A percentile compares a stretch with the other conserved stretches of the same genome.
phyloP scores from a whole-genome alignment of 345 rosid genomes.

The Acer campestre region DNA sequence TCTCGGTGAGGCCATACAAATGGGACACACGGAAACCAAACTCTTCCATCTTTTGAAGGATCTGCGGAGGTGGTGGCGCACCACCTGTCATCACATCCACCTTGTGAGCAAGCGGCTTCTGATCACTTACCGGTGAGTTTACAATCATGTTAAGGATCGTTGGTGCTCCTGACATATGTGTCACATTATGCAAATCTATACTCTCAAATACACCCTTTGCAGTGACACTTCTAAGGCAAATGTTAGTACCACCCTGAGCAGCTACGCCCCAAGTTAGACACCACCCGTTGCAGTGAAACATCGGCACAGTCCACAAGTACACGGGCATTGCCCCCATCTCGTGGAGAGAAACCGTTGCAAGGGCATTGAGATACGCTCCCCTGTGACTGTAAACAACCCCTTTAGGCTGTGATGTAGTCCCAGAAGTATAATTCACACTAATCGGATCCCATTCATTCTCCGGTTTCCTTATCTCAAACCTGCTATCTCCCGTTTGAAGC shows the following conservation, averaged over 20 bases:
- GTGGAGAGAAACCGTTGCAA: constrained; percentile 59
- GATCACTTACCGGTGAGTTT: constrained; percentile 45
- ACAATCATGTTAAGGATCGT: constrained; percentile 79
- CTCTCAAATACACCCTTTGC: constrained; percentile 59
- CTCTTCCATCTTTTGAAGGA: constrained; percentile 61
- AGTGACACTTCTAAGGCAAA: constrained; percentile 65
- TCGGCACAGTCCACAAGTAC: constrained; percentile 88
- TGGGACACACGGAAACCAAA: constrained; percentile 68
- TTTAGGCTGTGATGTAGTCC: constrained; percentile 83
- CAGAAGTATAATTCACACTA: constrained; percentile 80
- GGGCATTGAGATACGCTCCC: constrained; percentile 81
- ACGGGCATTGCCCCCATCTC: constrained; percentile 55
- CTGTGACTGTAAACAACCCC: constrained; percentile 89
- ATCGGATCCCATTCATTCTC: constrained; percentile 79
- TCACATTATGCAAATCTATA: constrained; percentile 56
- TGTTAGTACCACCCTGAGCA: constrained; percentile 80
- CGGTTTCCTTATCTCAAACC: constrained; percentile 52
- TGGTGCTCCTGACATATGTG: constrained; percentile 90
- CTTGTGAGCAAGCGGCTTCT: constrained; percentile 43
- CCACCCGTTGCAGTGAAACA: constrained; percentile 98
- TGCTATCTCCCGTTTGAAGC: constrained; percentile 39
- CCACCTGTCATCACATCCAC: constrained; percentile 70
- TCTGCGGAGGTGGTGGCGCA: constrained; percentile 63
- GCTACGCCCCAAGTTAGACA: constrained; percentile 87
- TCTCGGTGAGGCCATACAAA: constrained; percentile 78